phyloP scores from a whole-genome alignment of 495 filamentous ascomycete species.

The Penicillium angulare region DNA sequence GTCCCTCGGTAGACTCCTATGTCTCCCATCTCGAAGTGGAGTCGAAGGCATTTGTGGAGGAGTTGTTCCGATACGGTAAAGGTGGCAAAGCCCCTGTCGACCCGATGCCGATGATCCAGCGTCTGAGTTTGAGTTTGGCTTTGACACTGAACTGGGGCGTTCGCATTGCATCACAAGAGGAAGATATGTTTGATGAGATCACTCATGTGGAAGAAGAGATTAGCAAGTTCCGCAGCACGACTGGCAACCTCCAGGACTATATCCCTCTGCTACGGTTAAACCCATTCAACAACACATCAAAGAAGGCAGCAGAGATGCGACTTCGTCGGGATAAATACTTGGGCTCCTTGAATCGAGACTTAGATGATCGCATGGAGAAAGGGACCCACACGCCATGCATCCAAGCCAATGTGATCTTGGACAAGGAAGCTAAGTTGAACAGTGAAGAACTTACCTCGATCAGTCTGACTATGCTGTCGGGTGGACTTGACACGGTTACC shows the following conservation, averaged over 20 bases:
- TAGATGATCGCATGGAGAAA: slow-evolving; percentile 57
- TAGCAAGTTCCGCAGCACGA: slow-evolving; percentile 57
- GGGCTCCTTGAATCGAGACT: slow-evolving; percentile 45
- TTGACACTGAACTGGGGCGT: slow-evolving; percentile 65
- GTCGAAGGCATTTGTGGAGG: slow-evolving; percentile 56
- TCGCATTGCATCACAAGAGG: slow-evolving; percentile 55
- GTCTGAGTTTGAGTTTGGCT: slow-evolving; percentile 54
- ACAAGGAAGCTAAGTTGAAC: slow-evolving; percentile 58
- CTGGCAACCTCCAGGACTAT: slow-evolving; percentile 64
- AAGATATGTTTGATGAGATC: slow-evolving; percentile 60
- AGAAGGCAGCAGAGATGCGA: slow-evolving; percentile 57
- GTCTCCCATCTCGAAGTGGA: slow-evolving; percentile 60
- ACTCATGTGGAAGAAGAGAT: slow-evolving; percentile 61
- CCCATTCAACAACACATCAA: slow-evolving; percentile 50
- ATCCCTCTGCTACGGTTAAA: slow-evolving; percentile 59
- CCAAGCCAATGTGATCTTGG: slow-evolving; percentile 61
- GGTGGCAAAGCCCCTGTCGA: slow-evolving; percentile 53
- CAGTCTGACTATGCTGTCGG: slow-evolving; percentile 61
- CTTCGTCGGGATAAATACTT: slow-evolving; percentile 60
- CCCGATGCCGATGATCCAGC: slow-evolving; percentile 61
- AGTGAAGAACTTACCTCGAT: slow-evolving; percentile 60
- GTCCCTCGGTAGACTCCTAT: slow-evolving; percentile 59
- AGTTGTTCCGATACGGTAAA: slow-evolving; percentile 55
- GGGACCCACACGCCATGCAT: slow-evolving; percentile 62
- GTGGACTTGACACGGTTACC: slow-evolving; percentile 63